Percentiles rank a stretch among this genome's conserved stretches.
Conservation (phyloP, 75 land plant genomes). For the Cupressus sempervirens region DNA sequence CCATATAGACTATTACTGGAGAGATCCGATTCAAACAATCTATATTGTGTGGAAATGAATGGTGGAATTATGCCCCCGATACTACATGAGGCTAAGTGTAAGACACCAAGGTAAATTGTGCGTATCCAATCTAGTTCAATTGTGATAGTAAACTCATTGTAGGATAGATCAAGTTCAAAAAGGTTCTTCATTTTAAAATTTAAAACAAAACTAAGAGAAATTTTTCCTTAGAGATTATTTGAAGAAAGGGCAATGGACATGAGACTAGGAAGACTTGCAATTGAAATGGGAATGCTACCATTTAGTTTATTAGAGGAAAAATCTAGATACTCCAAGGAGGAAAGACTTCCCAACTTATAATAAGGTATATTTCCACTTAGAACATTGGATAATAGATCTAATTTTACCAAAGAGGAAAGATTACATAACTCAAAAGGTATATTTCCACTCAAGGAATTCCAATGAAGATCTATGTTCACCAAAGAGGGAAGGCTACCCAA, state of each 20-base stretch:
- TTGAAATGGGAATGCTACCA: too few species aligned
- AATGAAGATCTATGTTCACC: fast-evolving
- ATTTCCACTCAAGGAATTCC: not conserved
- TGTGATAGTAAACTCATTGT: not conserved
- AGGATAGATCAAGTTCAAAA: not conserved
- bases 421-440: not conserved
- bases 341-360: too few species aligned
- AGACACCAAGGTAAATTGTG: not conserved
- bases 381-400: too few species aligned
- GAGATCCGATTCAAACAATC: not conserved
- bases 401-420: too few species aligned
- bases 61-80: not conserved
- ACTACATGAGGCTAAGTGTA: not conserved
- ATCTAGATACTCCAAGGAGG: too few species aligned
- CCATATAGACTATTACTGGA: too few species aligned
- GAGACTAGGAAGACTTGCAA: too few species aligned
- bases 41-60: not conserved
- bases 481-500: not conserved
- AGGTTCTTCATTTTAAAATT: not conserved
- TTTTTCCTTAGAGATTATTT: too few species aligned
- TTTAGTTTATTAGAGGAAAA: too few species aligned
- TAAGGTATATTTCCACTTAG: too few species aligned
- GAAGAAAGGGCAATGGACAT: too few species aligned
- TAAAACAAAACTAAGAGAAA: not conserved
- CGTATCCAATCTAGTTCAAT: not conserved